A percentile compares a stretch with the other conserved stretches of the same genome.
phyloP scores from a whole-genome alignment of 2,329 filamentous ascomycete species.

The Aureobasidium pullulans region DNA sequence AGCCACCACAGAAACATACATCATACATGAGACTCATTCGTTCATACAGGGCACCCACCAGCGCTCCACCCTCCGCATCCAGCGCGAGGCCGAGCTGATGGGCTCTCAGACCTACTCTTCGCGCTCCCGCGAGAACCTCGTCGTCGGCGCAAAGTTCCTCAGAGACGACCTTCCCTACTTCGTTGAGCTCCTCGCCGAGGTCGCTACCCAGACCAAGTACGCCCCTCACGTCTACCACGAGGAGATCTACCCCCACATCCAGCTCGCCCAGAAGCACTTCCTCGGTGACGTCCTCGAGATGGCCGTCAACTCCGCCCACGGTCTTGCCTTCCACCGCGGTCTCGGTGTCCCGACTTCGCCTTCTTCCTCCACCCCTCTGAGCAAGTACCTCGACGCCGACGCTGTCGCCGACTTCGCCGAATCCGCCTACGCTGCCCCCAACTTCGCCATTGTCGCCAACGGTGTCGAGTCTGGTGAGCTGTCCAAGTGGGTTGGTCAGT shows the following conservation, averaged over 20 bases:
- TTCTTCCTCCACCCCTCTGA: slow-evolving; percentile 61
- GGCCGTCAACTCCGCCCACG: slow-evolving; percentile 79
- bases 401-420: slow-evolving; percentile 68
- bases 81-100: slow-evolving; percentile 89
- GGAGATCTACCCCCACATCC: slow-evolving; percentile 71
- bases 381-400: slow-evolving; percentile 73
- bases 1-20: background rate
- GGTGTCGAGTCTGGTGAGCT: slow-evolving; percentile 71
- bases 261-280: slow-evolving; percentile 67
- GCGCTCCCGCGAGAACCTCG: slow-evolving; percentile 87
- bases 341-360: slow-evolving; percentile 75
- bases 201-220: slow-evolving; percentile 82
- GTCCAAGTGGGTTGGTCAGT: slow-evolving; percentile 84
- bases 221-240: slow-evolving; percentile 84
- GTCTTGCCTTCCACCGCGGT: slow-evolving; percentile 84
- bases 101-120: slow-evolving; percentile 81
- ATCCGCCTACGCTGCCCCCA: slow-evolving; percentile 77
- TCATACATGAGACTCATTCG: slow-evolving; percentile 12
- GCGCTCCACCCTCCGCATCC: slow-evolving; percentile 86
- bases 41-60: slow-evolving; percentile 66
- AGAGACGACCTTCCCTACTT: slow-evolving; percentile 96
- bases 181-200: slow-evolving; percentile 87
- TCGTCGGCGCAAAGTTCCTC: slow-evolving; percentile 91
- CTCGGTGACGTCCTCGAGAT: slow-evolving; percentile 57
- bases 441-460: slow-evolving; percentile 86